Percentiles rank a stretch among this genome's conserved stretches.
These are phyloP conservation scores for Cyclocybe cylindracea DNA, from an alignment of 768 basidiomycete genomes.

Conservation along the genomic window DNA sequence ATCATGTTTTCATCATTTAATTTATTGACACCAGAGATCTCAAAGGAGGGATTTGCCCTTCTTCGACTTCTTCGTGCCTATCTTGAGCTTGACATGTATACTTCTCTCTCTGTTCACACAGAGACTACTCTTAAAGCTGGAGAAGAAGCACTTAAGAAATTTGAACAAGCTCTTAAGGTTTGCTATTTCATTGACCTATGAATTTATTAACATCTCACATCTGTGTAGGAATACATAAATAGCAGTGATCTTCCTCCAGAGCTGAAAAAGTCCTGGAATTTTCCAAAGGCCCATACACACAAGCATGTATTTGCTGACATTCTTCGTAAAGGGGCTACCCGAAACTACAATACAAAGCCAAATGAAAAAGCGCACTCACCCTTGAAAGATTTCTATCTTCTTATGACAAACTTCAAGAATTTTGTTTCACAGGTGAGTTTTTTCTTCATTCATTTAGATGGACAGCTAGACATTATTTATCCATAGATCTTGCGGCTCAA, in stretches of 20 bases:
- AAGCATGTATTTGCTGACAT: constrained; percentile 30
- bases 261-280: constrained; percentile 30
- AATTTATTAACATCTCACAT: too few relatives aligned
- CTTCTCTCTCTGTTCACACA: too few relatives aligned
- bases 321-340: constrained; percentile 21
- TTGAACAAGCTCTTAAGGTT: too few relatives aligned
- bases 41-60: too few relatives aligned
- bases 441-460: neutral
- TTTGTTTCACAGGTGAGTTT: constrained; percentile 24
- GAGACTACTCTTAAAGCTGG: too few relatives aligned
- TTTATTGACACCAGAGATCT: too few relatives aligned
- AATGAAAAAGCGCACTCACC: constrained; percentile 33
- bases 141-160: too few relatives aligned
- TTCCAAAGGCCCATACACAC: constrained; percentile 31
- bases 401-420: constrained; percentile 29
- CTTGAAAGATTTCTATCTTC: constrained; percentile 22
- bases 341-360: constrained; percentile 26
- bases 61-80: too few relatives aligned
- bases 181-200: too few relatives aligned
- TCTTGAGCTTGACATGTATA: too few relatives aligned
- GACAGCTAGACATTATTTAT: neutral
- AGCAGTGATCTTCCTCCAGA: neutral
- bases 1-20: too few relatives aligned
- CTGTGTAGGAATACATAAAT: constrained; percentile 3
- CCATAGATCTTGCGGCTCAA: neutral